A percentile compares a stretch with the other conserved stretches of the same genome.
phyloP scores from a whole-genome alignment of 441 rosid genomes.

The Melastoma candidum region DNA sequence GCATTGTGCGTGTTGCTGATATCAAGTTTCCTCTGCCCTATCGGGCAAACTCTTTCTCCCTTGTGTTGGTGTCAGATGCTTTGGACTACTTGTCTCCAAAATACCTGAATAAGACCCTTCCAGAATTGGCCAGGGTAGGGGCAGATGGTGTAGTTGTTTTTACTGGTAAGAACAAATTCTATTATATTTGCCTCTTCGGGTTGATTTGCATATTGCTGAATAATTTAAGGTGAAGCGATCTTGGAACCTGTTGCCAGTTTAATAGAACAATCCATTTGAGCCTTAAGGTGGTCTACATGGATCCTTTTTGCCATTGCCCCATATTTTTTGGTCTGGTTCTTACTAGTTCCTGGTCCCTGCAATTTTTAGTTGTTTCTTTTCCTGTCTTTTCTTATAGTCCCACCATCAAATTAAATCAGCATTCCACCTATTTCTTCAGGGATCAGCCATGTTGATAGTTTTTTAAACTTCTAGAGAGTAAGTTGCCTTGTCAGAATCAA shows the following conservation, averaged over 20 bases:
- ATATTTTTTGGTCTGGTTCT: too few species aligned
- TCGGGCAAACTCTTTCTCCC: constrained; percentile 52
- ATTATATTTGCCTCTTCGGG: background rate
- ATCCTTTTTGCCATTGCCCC: too few species aligned
- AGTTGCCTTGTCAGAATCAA: too few species aligned
- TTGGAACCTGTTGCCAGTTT: background rate
- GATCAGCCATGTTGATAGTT: too few species aligned
- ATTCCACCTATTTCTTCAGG: too few species aligned
- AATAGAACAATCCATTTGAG: too few species aligned
- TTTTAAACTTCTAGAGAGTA: too few species aligned
- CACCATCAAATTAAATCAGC: too few species aligned
- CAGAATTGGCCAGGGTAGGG: constrained; percentile 59
- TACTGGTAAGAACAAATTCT: background rate
- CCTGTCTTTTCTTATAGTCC: too few species aligned
- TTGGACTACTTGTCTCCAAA: constrained; percentile 64
- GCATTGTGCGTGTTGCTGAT: constrained; percentile 56
- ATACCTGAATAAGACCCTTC: constrained; percentile 59
- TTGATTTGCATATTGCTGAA: background rate
- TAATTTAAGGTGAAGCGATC: background rate
- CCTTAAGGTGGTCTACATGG: too few species aligned
- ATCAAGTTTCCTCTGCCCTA: constrained; percentile 67
- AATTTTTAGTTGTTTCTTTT: too few species aligned
- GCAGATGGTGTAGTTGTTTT: constrained; percentile 38
- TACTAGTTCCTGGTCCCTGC: too few species aligned
- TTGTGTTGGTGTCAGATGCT: constrained; percentile 57